Conservation (phyloP, 257 asterid species). For the Gentiana straminea region DNA sequence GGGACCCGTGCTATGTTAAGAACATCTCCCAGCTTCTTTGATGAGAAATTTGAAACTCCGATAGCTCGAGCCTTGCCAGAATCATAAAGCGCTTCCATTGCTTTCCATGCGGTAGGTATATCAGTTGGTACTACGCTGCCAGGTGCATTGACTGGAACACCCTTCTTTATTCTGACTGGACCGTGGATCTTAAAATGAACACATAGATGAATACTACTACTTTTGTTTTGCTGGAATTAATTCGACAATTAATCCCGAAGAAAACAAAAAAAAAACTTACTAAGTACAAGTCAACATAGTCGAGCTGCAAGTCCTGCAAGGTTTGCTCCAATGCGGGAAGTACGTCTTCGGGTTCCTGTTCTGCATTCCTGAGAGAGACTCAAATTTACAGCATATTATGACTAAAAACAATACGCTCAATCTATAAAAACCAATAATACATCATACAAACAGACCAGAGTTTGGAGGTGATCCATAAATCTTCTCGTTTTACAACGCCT, state of each 20-base stretch:
- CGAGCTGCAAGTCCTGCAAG: constrained; percentile 49
- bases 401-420: neutral
- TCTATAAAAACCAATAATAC: no score
- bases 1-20: constrained; percentile 38
- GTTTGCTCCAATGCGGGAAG: constrained; percentile 39
- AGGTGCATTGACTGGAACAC: constrained; percentile 20
- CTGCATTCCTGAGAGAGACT: constrained; percentile 29
- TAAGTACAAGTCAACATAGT: constrained; percentile 52
- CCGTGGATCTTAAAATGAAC: constrained; percentile 42
- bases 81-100: constrained; percentile 52
- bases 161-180: constrained; percentile 49
- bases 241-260: no score
- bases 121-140: constrained; percentile 31
- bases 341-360: constrained; percentile 58
- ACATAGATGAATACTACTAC: no score
- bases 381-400: neutral
- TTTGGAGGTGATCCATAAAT: constrained; percentile 47
- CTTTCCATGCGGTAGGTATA: constrained; percentile 50
- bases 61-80: constrained; percentile 49
- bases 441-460: constrained; percentile 26
- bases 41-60: constrained; percentile 54
- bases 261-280: constrained; percentile 12
- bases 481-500: constrained; percentile 50
- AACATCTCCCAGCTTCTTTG: constrained; percentile 38
- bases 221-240: no score